phyloP scores from a whole-genome alignment of 352 stramenopile genomes.

The Phytophthora cactorum region DNA sequence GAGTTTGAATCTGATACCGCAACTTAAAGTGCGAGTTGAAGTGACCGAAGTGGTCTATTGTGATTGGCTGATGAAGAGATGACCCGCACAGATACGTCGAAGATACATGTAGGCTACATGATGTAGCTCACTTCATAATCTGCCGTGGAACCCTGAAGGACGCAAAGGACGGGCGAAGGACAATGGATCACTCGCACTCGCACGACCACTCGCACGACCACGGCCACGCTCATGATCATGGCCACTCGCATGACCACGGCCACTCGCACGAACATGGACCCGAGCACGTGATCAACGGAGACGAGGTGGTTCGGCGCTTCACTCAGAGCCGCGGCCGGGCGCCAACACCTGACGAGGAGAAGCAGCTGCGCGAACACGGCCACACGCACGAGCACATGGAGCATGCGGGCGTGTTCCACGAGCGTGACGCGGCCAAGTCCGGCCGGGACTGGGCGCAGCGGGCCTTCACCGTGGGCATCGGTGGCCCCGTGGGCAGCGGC shows the following conservation, averaged over 20 bases:
- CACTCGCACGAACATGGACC: slow-evolving; percentile 40
- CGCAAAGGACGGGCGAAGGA: background rate
- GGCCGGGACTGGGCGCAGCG: slow-evolving; percentile 84
- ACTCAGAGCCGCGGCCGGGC: slow-evolving; percentile 56
- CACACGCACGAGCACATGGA: slow-evolving; percentile 92
- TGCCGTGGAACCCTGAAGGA: slow-evolving; percentile 2
- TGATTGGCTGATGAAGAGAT: slow-evolving; percentile 1
- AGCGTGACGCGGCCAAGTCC: slow-evolving; percentile 59
- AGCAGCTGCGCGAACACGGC: slow-evolving; percentile 80
- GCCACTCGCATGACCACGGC: slow-evolving; percentile 18
- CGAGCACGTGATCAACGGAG: slow-evolving; percentile 54
- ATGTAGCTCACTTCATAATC: slow-evolving; percentile 22
- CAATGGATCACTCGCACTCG: slow-evolving; percentile 40
- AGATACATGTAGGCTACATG: slow-evolving; percentile 7
- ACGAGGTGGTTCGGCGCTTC: slow-evolving; percentile 79
- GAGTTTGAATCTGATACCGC: too few species aligned
- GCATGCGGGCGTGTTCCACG: slow-evolving; percentile 72
- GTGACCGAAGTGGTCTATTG: slow-evolving; percentile 17
- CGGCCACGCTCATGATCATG: too few species aligned
- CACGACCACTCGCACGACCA: slow-evolving; percentile 18
- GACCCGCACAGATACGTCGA: background rate
- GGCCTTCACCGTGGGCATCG: slow-evolving; percentile 96
- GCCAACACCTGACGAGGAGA: slow-evolving; percentile 78
- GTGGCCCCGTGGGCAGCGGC: slow-evolving; percentile 94
- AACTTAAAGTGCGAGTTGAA: slow-evolving; percentile 4